Evolutionary conservation across 2,329 filamentous ascomycete species (phyloP), one percentile per base, ranked within the genome.

Genomic region (Pseudocercospora macadamiae): DNA sequence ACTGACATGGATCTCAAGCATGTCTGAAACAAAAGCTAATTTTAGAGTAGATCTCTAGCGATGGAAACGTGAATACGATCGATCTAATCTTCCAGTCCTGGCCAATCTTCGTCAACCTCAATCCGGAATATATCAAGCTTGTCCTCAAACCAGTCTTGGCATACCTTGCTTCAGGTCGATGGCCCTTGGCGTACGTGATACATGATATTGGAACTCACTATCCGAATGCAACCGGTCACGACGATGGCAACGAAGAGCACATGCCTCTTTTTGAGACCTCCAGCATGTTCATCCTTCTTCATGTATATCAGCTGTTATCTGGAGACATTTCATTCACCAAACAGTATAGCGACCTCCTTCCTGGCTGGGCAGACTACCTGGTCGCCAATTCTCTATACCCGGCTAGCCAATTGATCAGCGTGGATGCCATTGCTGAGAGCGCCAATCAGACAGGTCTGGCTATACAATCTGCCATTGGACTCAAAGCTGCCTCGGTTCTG

Each of bases 261-360:
- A 85, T 85, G 80, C 68, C 67, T 2, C 51, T 70, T 2, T 68
- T 68, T 39, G 67, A 69, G 71, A 75, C 82, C 54, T 83, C 83
- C 6, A 82, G 84, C 64, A 78, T 84, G 68, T 61, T 84, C 48
- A 80, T 83, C 56, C 81, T 85, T 74, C 72, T 80, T 5, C 72
- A 83, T 52, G 79, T 80, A 1, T 85, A 89, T 62, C 82, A 82
- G 0, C 83, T 87, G 69, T 74, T 77, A 3, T 76, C 81, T 0
- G 72, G 75, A 5, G 80, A 88, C 66, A 78, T 70, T 2, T 74
- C 62, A 6, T 71, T 86, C 66, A 73, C 83, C 34, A 67, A 70
- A 3, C 51, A 74, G 12, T 80, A 85, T 68, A 82, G 82, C 64
- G 54, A 69, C 12, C 74, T 83, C 14, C 77, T 86, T 34, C 77